phyloP scores from a whole-genome alignment of 768 basidiomycete species.

The Hypholoma sublateritium region DNA sequence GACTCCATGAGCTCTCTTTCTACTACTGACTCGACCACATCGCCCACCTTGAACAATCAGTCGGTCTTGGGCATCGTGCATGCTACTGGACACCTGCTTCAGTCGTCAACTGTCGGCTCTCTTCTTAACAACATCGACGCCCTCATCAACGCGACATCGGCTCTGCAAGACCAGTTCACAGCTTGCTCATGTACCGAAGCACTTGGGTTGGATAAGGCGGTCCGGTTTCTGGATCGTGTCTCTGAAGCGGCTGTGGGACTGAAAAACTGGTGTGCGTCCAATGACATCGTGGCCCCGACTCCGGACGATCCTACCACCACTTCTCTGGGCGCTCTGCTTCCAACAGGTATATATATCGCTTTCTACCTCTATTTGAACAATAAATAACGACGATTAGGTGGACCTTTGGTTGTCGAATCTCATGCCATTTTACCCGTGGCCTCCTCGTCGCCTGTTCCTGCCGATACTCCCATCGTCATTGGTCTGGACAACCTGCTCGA shows the following conservation, averaged over 20 bases:
- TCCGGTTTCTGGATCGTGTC: neutral
- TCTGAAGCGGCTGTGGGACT: conserved; percentile 1
- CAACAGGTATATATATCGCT: neutral
- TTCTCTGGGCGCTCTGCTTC: conserved; percentile 2
- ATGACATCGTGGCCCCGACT: neutral
- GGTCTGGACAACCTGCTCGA: conserved; percentile 23
- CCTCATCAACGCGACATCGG: neutral
- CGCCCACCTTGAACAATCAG: neutral
- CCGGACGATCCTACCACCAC: neutral
- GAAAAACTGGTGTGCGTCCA: conserved; percentile 8
- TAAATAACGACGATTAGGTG: neutral
- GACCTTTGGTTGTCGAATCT: neutral
- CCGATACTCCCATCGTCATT: conserved; percentile 21
- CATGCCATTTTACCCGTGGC: neutral
- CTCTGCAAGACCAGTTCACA: neutral
- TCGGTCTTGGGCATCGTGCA: conserved; percentile 5
- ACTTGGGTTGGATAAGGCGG: neutral
- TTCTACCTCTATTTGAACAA: neutral
- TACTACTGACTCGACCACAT: neutral
- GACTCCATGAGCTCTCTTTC: conserved; percentile 5
- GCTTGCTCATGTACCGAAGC: neutral
- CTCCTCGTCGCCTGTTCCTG: conserved; percentile 1
- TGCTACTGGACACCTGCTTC: conserved; percentile 1
- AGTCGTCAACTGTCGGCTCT: conserved; percentile 1
- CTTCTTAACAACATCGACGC: conserved; percentile 2